These are phyloP conservation scores for Beauveria sp. DNA, from an alignment of 2,329 filamentous ascomycete species.

Conservation along the genomic window DNA sequence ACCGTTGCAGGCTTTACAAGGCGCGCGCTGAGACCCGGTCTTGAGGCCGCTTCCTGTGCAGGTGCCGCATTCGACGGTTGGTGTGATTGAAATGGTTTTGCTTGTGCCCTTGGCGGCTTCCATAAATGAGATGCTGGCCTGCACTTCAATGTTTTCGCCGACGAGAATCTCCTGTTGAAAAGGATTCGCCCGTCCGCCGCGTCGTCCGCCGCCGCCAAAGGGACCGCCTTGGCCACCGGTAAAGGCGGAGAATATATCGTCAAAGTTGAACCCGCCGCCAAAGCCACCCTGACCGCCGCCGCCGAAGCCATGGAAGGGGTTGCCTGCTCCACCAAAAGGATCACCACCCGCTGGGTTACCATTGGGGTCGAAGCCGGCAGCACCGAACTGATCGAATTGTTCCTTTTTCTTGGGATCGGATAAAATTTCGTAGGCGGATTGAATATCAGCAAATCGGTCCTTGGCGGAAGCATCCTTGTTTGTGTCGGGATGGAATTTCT, in stretches of 20 bases:
- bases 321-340: slow-evolving; percentile 56
- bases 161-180: slow-evolving; percentile 75
- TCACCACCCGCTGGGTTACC: slow-evolving; percentile 53
- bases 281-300: slow-evolving; percentile 59
- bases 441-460: slow-evolving; percentile 88
- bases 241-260: slow-evolving; percentile 90
- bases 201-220: slow-evolving; percentile 48
- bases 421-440: slow-evolving; percentile 87
- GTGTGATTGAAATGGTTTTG: slow-evolving; percentile 83
- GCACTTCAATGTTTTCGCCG: slow-evolving; percentile 94
- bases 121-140: slow-evolving; percentile 88
- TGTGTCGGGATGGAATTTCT: slow-evolving; percentile 96
- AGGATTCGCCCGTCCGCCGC: slow-evolving; percentile 49
- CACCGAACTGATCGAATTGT: slow-evolving; percentile 84
- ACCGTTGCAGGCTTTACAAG: slow-evolving; percentile 76
- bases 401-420: slow-evolving; percentile 91
- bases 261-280: slow-evolving; percentile 83
- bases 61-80: slow-evolving; percentile 71
- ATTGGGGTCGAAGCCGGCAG: slow-evolving; percentile 77
- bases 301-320: slow-evolving; percentile 55
- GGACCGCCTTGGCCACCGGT: slow-evolving; percentile 44
- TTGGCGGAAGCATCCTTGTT: slow-evolving; percentile 94
- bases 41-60: slow-evolving; percentile 83
- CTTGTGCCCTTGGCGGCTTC: slow-evolving; percentile 87
- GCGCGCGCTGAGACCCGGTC: slow-evolving; percentile 61